Evolutionary conservation across 768 basidiomycete species (phyloP), one percentile per base, ranked within the genome.

Genomic region (Boletus rex-veris): DNA sequence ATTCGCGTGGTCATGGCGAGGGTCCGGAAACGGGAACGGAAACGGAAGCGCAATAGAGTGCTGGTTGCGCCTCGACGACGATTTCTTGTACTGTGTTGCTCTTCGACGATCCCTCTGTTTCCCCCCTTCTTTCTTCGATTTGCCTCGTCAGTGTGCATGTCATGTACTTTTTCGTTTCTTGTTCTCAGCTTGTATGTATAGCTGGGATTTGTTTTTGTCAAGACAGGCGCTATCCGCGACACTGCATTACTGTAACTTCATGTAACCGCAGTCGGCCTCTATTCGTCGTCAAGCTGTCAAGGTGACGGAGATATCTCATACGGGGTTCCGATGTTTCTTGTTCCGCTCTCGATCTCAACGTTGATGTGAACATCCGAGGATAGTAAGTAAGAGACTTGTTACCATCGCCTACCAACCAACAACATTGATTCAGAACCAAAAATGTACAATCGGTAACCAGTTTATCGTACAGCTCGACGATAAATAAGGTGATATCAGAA

Each of bases 121-220:
- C 4, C 15, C 14, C 8, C 12, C 26, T 10, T 14, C 26, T 10
- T 14, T 16, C 21, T 48, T 53, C 35, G 33, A 21, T 40, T 45
- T 48, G 11, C 24, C 41, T 28, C 42, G 43, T 30, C 43, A n/a
- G 38, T 10, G 18, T 52, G 46, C 45, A 43, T 48, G 40, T 44
- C 41, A 39, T 58, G n/a, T 47, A 55, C 12, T 19, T 45, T 28
- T 52, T 44, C 14, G 51, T 39, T 54, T 44, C 43, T 18, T 65
- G 64, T 55, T 64, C 50, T 67, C 55, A 21, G 26, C 21, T 49
- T 45, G 44, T 46, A 50, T 46, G 24, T 46, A 50, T 46, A 19
- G 8, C 19, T 30, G 6, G 38, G 28, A 35, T 35, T 41, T 1
- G 18, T 28, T 26, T 37, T 39, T 24, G 38, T 35, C 9, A 30